Evolutionary conservation across 1,284 basidiomycete species (phyloP), one percentile per base, ranked within the genome.

Genomic region (Pseudozyma pruni): DNA sequence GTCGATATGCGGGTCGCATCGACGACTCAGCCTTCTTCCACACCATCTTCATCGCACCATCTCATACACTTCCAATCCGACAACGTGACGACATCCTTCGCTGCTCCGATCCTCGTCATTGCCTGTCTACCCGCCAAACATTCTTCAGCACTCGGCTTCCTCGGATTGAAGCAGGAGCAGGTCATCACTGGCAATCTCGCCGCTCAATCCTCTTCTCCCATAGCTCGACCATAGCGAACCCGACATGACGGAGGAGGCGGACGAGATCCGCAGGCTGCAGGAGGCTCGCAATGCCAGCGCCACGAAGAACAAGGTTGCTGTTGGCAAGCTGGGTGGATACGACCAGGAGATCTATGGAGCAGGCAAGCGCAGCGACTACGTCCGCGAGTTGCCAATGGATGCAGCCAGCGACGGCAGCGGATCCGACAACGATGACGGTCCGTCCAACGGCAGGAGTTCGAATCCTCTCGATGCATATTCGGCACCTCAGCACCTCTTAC

Each of bases 401-500:
- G 32, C 29, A 13, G 31, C 25, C 22, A 48, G 59, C 42, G 58
- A 62, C 20, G 68, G 48, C 22, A 72, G 56, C 32, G 66, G 52
- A 42, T 68, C 71, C 29, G 75, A 76, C 38, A 56, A 72, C n/a
- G 62, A 62, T 9, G 57, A 49, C 19, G 53, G 42, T n/a, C 37
- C 31, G 0, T 52, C 56, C 9, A 54, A 55, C 14, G 54, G 54
- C 2, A 43, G 51, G 16, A 57, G 63, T 11, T 27, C 45, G 8
- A 82, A 82, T 42, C 79, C 79, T 7, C 75, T 82, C 32, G 80
- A 82, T 51, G 74, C 64, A 31, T 82, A 78, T 83, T 93, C 94
- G 49, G 94, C 88, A 38, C 93, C 95, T 8, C 94, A 93, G 85
- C 94, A 98, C 67, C 87, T 98, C 47, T 87, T 98, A 31, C 88